Evolutionary conservation across 345 rosid genomes (phyloP).

Genomic region (Lumnitzera littorea): DNA sequence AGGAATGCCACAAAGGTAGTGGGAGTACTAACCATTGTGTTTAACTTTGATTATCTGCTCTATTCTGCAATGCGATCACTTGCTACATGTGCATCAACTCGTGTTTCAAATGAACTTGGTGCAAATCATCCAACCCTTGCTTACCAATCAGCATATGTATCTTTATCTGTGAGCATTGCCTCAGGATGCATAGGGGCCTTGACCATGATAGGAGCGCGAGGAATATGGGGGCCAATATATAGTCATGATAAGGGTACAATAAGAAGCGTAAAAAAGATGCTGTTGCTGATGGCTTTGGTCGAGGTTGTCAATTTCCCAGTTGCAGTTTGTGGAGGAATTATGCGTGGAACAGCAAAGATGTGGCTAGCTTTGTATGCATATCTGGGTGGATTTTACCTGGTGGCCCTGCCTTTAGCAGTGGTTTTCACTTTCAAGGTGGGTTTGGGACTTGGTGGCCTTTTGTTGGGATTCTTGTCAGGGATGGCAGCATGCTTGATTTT

Average conservation of each 20-base stretch:
- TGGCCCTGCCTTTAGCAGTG: constrained; percentile 63
- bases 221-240: constrained; percentile 63
- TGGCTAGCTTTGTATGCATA: constrained; percentile 66
- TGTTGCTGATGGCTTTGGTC: constrained; percentile 58
- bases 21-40: constrained; percentile 53
- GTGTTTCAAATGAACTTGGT: constrained; percentile 87
- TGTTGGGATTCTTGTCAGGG: constrained; percentile 63
- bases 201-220: constrained; percentile 53
- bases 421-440: constrained; percentile 53
- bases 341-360: constrained; percentile 71
- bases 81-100: constrained; percentile 70
- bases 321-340: constrained; percentile 67
- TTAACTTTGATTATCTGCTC: constrained; percentile 83
- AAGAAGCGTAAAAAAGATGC: constrained; percentile 51
- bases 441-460: constrained; percentile 55
- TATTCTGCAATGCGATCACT: constrained; percentile 69
- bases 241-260: constrained; percentile 45
- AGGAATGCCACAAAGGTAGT: constrained; percentile 52
- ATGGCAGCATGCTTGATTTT: constrained; percentile 34
- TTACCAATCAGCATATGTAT: constrained; percentile 41
- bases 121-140: constrained; percentile 54
- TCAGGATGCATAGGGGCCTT: constrained; percentile 47
- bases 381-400: constrained; percentile 65
- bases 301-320: constrained; percentile 76
- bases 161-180: constrained; percentile 28